These are phyloP conservation scores for Geotrichum macrosporum DNA, from an alignment of 1,139 yeast genomes.

Conservation along the genomic window DNA sequence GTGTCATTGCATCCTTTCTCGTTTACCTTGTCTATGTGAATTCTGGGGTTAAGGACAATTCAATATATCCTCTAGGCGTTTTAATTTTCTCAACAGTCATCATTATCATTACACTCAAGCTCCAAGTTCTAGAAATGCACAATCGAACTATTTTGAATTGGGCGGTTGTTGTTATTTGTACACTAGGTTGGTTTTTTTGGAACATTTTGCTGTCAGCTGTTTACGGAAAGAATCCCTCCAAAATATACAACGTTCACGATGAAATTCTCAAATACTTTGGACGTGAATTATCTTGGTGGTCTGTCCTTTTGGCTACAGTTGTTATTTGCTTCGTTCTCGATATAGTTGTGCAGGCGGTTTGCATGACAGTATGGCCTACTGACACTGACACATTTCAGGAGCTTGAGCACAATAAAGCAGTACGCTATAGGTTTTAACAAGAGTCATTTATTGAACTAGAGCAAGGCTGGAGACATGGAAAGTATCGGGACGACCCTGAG, in stretches of 20 bases:
- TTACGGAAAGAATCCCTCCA: constrained; percentile 52
- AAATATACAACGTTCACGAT: constrained; percentile 67
- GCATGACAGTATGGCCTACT: constrained; percentile 55
- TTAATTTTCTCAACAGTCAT: constrained; percentile 68
- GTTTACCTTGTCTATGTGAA: constrained; percentile 67
- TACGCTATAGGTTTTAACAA: constrained; percentile 66
- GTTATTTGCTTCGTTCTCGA: constrained; percentile 54
- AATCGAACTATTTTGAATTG: constrained; percentile 66
- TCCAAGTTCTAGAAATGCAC: constrained; percentile 81
- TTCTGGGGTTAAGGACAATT: constrained; percentile 58
- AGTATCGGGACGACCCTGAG: constrained; percentile 22
- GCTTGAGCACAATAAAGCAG: constrained; percentile 63
- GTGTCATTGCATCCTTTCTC: constrained; percentile 65
- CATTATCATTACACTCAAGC: constrained; percentile 69
- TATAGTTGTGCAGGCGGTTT: constrained; percentile 54
- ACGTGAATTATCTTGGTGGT: constrained; percentile 79
- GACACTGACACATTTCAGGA: constrained; percentile 81
- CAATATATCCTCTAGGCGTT: constrained; percentile 78
- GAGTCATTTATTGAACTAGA: constrained; percentile 67
- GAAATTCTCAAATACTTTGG: constrained; percentile 74
- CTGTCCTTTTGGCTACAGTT: constrained; percentile 55
- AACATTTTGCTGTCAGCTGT: constrained; percentile 68
- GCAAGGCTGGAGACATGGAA: constrained; percentile 61
- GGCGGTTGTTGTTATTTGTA: constrained; percentile 69
- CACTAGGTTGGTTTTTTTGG: constrained; percentile 84